These are phyloP conservation scores for Pleurotus sapidus DNA, from an alignment of 768 basidiomycete genomes.

Conservation along the genomic window DNA sequence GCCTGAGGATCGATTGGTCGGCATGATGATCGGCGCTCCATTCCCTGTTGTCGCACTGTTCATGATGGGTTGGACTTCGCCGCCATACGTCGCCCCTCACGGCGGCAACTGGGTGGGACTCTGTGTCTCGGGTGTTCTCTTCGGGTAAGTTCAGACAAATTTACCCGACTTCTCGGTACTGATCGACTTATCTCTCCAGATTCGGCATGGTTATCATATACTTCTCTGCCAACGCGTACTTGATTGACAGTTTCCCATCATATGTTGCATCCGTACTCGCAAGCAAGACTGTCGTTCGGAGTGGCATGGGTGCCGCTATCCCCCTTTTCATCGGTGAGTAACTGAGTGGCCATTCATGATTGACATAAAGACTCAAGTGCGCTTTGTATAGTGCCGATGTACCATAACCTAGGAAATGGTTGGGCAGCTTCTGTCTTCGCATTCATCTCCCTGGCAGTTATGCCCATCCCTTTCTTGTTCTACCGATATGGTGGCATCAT, in stretches of 20 bases:
- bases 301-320: slow-evolving; percentile 27
- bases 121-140: slow-evolving; percentile 29
- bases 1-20: slow-evolving; percentile 37
- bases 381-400: slow-evolving; percentile 33
- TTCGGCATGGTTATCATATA: slow-evolving; percentile 31
- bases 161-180: too few species aligned
- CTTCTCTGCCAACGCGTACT: slow-evolving; percentile 36
- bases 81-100: slow-evolving; percentile 28
- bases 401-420: slow-evolving; percentile 33
- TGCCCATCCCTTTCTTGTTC: slow-evolving; percentile 25
- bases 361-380: slow-evolving; percentile 14
- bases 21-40: slow-evolving; percentile 34
- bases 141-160: slow-evolving; percentile 26
- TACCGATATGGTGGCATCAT: slow-evolving; percentile 23
- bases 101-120: slow-evolving; percentile 36
- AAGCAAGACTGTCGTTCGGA: slow-evolving; percentile 33
- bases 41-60: slow-evolving; percentile 30
- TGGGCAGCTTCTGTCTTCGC: slow-evolving; percentile 34
- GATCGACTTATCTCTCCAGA: neutral
- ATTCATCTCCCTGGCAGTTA: slow-evolving; percentile 32
- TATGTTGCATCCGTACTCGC: slow-evolving; percentile 37
- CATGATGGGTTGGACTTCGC: slow-evolving; percentile 41
- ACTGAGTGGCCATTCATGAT: too few species aligned
- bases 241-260: slow-evolving; percentile 36
- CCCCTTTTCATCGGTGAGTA: slow-evolving; percentile 29